A percentile compares a stretch with the other conserved stretches of the same genome.
Evolutionary conservation across 148 eudicot genomes (phyloP).

Genomic region (Oxyria digyna): DNA sequence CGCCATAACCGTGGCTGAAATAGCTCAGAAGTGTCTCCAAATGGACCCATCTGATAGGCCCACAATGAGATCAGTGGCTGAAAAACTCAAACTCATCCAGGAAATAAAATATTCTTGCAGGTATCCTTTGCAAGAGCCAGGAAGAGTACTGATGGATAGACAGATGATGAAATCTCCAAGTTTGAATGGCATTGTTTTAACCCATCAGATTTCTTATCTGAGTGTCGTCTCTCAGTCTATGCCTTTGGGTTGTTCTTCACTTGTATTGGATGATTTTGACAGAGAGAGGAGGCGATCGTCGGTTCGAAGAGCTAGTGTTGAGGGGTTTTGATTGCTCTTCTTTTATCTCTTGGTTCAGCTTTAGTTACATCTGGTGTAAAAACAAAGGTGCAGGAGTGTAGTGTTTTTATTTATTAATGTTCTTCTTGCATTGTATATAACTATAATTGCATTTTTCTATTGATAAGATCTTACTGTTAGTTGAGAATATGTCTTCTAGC

Average conservation of each 20-base stretch:
- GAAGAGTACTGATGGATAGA: constrained; percentile 22
- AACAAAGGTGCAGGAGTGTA: too few species aligned
- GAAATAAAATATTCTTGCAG: constrained; percentile 61
- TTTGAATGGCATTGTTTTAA: constrained; percentile 32
- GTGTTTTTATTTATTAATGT: too few species aligned
- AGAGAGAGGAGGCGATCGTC: constrained; percentile 38
- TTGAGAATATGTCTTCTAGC: neutral
- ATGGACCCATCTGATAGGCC: constrained; percentile 92
- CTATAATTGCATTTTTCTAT: neutral
- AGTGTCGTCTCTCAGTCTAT: constrained; percentile 42
- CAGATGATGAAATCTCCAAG: constrained; percentile 74
- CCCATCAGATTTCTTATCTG: constrained; percentile 23
- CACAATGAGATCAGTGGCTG: constrained; percentile 69
- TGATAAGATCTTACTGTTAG: neutral
- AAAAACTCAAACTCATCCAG: constrained; percentile 55
- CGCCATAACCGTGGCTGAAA: constrained; percentile 62
- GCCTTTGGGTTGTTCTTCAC: constrained; percentile 41
- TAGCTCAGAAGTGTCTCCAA: constrained; percentile 80
- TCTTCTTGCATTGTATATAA: neutral
- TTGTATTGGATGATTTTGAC: constrained; percentile 36
- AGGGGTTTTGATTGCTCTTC: constrained; percentile 42
- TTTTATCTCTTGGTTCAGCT: neutral
- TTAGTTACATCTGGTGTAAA: neutral
- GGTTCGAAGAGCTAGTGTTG: constrained; percentile 46
- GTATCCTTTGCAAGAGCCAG: constrained; percentile 86